Evolutionary conservation across 345 rosid genomes (phyloP), one percentile per base, ranked within the genome.

Genomic region (Turnera subulata): DNA sequence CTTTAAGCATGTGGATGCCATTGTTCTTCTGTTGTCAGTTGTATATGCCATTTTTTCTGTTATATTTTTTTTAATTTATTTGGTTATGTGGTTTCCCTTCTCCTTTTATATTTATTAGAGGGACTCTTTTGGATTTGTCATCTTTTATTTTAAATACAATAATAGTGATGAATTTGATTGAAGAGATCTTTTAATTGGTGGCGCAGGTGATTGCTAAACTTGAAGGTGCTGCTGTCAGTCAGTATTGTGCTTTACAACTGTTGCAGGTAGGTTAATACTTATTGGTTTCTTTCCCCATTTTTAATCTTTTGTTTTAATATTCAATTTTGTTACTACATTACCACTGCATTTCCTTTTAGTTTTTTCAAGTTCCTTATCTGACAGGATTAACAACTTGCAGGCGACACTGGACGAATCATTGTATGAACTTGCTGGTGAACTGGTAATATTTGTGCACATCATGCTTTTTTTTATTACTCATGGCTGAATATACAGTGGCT

Each of bases 401-500:
- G 97, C 96, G 50, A 93, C 97, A 51, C 96, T 93, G 39, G 96
- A 93, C 20, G 99, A 93, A 66, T 89, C 94, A 45, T 74, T 93
- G 57, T 93, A 93, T 76, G 99, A 93, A 76, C 99, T 93, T 73
- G 96, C 96, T 58, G 99, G 99, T 66, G 99, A 93, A 80, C 83
- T 93, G 85, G 99, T 93, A 85, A 56, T 21, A 33, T 53, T 38
- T 25, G 43, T 55, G 58, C 73, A 16, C 53, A 58, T 44, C 62
- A 46, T 55, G 3, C 64, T 38, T 63, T 8, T n/a, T 29, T 29
- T 29, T 4, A 29, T 29, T 4, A 29, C 5, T 29, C 35, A 29
- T 59, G 23, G 26, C 46, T 56, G 21, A 64, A 39, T 57, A 45
- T 60, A 58, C 26, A 46, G 32, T 21, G 25, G 26, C 40, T 32